phyloP scores from a whole-genome alignment of 495 filamentous ascomycete genomes.

The Xylaria telfairii region DNA sequence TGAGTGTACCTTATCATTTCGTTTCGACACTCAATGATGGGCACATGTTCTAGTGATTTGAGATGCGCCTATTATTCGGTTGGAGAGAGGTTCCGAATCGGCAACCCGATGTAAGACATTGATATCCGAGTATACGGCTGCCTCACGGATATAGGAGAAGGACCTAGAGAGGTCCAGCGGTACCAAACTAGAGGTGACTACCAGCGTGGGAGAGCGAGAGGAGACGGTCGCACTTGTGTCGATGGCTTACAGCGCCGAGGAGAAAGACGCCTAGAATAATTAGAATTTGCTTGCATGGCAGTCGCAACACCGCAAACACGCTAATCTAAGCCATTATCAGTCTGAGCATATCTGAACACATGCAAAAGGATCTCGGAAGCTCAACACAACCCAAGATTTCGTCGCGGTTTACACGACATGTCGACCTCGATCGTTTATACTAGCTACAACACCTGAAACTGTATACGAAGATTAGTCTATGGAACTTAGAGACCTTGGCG shows the following conservation, averaged over 20 bases:
- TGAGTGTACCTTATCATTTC: neutral
- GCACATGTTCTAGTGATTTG: slow-evolving; percentile 4
- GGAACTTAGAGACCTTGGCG: neutral
- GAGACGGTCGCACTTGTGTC: neutral
- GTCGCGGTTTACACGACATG: slow-evolving; percentile 38
- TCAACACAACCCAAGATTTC: slow-evolving; percentile 34
- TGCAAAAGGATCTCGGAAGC: slow-evolving; percentile 41
- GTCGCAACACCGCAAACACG: slow-evolving; percentile 34
- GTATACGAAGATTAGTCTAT: neutral
- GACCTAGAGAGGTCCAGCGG: slow-evolving; percentile 29
- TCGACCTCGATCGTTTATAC: neutral
- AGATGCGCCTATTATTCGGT: slow-evolving; percentile 13
- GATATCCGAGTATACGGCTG: slow-evolving; percentile 25
- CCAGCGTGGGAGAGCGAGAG: neutral
- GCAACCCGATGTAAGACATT: slow-evolving; percentile 28
- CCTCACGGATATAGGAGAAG: slow-evolving; percentile 13
- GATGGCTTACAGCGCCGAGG: slow-evolving; percentile 38
- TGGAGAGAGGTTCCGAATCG: slow-evolving; percentile 27
- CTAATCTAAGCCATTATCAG: slow-evolving; percentile 42
- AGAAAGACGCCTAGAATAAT: slow-evolving; percentile 40
- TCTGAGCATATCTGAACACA: no score
- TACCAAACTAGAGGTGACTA: slow-evolving; percentile 14
- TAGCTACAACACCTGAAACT: neutral
- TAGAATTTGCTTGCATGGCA: slow-evolving; percentile 36
- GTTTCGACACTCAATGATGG: neutral